Base-by-base conservation (phyloP, 495 filamentous ascomycete genomes). In the Aspergillus mulundensis region DNA sequence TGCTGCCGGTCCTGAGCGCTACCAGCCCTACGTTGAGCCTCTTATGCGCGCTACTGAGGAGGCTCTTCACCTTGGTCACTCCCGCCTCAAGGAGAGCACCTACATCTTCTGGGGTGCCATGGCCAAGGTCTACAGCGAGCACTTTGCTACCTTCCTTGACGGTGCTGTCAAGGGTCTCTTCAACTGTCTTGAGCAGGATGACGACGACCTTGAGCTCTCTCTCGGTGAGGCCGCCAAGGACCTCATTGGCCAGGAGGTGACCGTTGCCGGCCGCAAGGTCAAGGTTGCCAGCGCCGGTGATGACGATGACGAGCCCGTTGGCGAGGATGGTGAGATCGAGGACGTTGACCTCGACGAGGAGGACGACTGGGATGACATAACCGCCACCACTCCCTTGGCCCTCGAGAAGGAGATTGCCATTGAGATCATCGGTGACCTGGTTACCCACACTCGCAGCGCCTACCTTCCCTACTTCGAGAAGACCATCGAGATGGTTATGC, bases 321-420 rank as follows among this genome's bases (percentile, higher is more conserved):
- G 60, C 7, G 72, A 78, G 14, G 81, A 82, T 34, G 76, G 72
- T 25, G 73, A 76, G 7, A 78, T 80, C 40, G 83, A 88, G 41
- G 85, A 88, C 43, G 75, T 84, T 41, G 85, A 87, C 41, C 76
- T 86, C 21, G 87, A 87, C 23, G 85, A 87, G 40, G 88, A 91
- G 20, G 88, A 90, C 48, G 88, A 87, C 40, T 91, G 87, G 87
- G 88, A 93, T 68, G 91, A 95, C 56, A 78, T 90, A 39, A 82
- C 79, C 58, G 86, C 86, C 55, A 87, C 94, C 30, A 93, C 89
- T 23, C 88, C 89, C 39, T 82, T 97, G 48, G 91, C 93, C 20
- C 78, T 96, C 55, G 94, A 98, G 77, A 97, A 98, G 72, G 94
- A 98, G 74, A 95, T 97, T 56, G 94, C 95, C 41, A 81, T 95